Base-by-base conservation (phyloP, 139 green algal species). In the Chlamydomonas sp. region DNA sequence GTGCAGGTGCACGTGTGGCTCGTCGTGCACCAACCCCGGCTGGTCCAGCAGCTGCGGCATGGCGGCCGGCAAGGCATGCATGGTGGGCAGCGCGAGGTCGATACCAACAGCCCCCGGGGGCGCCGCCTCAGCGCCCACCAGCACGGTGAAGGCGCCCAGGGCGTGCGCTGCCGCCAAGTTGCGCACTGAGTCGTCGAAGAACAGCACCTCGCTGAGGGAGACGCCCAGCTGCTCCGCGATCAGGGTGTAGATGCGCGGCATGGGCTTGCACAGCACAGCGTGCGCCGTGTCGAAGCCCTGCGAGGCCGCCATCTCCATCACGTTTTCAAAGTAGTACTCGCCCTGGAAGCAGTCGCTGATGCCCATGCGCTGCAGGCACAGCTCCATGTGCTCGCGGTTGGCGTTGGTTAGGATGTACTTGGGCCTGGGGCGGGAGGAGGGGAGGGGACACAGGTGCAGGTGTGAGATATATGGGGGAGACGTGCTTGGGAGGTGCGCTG, bases 331-430 rank as follows among this genome's bases (percentile, higher is more conserved):
- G 74, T 93, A 92, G 59, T 96, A 95, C 18, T 97, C 89, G 61
- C 90, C 91, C 94, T 86, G 73, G 77, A 98, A 98, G 89, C 92
- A 96, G 76, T 96, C 90, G 0, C 72, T 64, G 6, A 98, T 88
- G 78, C 96, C 96, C 84, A 98, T 84, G 2, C 94, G 87, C 1
- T 80, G 76, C 66, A 98, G 89, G 82, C 93, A 97, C 3, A 84
- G 88, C 18, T 94, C 85, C 17, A 96, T 92, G 64, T 98, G 96
- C 79, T 84, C 85, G 0, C 69, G 62, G 85, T 98, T 95, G 5
- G 96, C 96, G 78, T 98, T 98, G 6, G 96, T 98, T 79, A 98
- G 95, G 10, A 98, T 91, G 78, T 93, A 95, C 85, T 96, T 95
- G 61, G 93, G 91, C 31, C 31, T 49, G 31, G 31, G 31, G 31